Conservation (phyloP, 2,329 filamentous ascomycete species). For the Cercospora nicotianae region DNA sequence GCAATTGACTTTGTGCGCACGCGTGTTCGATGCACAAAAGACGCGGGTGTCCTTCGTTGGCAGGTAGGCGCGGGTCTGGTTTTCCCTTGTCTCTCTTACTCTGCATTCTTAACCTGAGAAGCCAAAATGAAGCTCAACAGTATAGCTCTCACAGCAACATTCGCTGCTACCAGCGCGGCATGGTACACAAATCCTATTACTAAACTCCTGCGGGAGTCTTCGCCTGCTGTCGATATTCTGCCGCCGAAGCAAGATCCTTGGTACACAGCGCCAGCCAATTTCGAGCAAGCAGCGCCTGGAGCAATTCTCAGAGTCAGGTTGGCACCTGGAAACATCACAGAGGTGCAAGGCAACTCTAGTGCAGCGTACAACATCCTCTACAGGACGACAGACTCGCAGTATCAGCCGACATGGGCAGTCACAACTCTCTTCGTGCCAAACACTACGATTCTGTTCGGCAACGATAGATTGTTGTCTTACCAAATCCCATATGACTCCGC, state of each 20-base stretch:
- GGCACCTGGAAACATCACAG: slow-evolving; percentile 35
- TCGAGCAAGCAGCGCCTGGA: slow-evolving; percentile 36
- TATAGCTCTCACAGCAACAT: slow-evolving; percentile 1
- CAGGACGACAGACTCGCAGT: slow-evolving; percentile 32
- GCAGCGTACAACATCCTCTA: slow-evolving; percentile 36
- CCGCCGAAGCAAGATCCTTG: slow-evolving; percentile 42
- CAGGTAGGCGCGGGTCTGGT: slow-evolving; percentile 1
- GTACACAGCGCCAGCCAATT: slow-evolving; percentile 38
- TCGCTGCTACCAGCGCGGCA: slow-evolving; percentile 15
- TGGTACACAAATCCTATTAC: slow-evolving; percentile 20
- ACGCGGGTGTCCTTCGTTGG: not conserved
- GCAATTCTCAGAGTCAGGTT: slow-evolving; percentile 38
- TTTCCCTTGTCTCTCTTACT: not conserved
- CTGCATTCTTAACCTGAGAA: not conserved
- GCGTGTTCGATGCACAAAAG: not conserved
- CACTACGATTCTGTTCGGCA: slow-evolving; percentile 7
- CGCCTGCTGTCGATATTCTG: slow-evolving; percentile 23
- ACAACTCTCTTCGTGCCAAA: slow-evolving; percentile 34
- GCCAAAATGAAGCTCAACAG: slow-evolving; percentile 16
- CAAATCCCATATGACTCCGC: slow-evolving; percentile 42
- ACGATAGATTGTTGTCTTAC: slow-evolving; percentile 32
- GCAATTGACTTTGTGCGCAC: slow-evolving; percentile 1
- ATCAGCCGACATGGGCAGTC: slow-evolving; percentile 32
- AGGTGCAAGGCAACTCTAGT: slow-evolving; percentile 31
- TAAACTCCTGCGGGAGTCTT: slow-evolving; percentile 15